A percentile compares a stretch with the other conserved stretches of the same genome.
These are phyloP conservation scores for Porogramme epimiltina DNA, from an alignment of 1,284 basidiomycete genomes.

Conservation along the genomic window DNA sequence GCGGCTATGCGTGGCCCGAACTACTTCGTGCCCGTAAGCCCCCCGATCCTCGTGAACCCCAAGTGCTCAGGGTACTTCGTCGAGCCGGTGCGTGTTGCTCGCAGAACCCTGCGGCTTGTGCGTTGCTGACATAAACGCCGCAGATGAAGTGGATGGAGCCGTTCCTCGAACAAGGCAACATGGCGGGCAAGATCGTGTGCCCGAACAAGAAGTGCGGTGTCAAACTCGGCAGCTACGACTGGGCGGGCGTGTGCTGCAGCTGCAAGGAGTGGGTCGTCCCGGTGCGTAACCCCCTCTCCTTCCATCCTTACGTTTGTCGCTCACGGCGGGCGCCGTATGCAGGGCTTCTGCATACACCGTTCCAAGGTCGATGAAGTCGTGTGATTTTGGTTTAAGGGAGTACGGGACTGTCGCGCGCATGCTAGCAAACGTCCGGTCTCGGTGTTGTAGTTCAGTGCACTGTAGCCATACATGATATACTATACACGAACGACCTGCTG, in stretches of 20 bases:
- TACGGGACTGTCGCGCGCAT: too few relatives aligned
- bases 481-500: neutral
- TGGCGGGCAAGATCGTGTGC: constrained; percentile 88
- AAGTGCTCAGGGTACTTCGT: constrained; percentile 96
- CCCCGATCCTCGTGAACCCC: constrained; percentile 72
- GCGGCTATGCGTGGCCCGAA: constrained; percentile 9
- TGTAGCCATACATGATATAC: constrained; percentile 1
- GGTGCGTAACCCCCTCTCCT: constrained; percentile 44
- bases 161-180: constrained; percentile 69
- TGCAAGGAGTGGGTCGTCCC: constrained; percentile 92
- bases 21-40: constrained; percentile 37
- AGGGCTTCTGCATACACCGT: constrained; percentile 89
- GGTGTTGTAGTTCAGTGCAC: neutral
- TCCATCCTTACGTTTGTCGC: neutral
- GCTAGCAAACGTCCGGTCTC: too few relatives aligned
- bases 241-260: constrained; percentile 93
- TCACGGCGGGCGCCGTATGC: constrained; percentile 1
- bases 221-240: constrained; percentile 96
- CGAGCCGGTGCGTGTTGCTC: constrained; percentile 83
- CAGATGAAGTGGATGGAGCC: constrained; percentile 96
- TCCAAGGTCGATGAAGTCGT: constrained; percentile 90
- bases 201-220: constrained; percentile 88
- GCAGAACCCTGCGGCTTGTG: neutral
- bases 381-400: constrained; percentile 12
- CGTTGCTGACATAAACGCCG: neutral